Evolutionary conservation across 805 yeast genomes (phyloP), one percentile per base, ranked within the genome.

Genomic region (Jamesozyma piceae): DNA sequence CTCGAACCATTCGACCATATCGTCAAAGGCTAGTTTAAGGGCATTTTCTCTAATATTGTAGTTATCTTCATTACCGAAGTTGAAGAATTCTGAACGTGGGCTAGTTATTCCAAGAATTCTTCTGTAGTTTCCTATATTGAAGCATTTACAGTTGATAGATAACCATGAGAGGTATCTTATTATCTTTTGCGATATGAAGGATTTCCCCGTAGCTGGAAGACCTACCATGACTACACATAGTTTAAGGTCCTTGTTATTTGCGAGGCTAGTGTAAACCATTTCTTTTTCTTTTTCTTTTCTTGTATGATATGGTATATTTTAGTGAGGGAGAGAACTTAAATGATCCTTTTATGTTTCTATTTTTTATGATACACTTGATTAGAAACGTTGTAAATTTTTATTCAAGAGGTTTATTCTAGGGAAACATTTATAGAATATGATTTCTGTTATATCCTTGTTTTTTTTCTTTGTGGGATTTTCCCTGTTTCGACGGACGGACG

Each of bases 81-180:
- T 81, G 55, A 86, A 87, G 55, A 88, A 86, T 17, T 78, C 83
- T 2, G 95, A 89, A n/a, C 73, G 37, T 4, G 88, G 63, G 18
- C 49, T 50, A 4, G 53, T 43, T 18, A 77, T 73, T 29, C 75
- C 75, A 9, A 68, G 68, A 47, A 75, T 67, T 37, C 96, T 75
- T 49, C 97, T 74, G 61, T 86, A 89, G 31, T 72, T 72, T 11
- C 97, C 95, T 17, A 90, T 95, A 57, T 87, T 88, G 67, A 92
- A 92, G 44, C 88, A 82, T 58, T 80, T 80, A 22, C 95, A 85
- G 46, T 76, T 77, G 43, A 92, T 83, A 2, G 95, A 82, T 32
- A 90, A 72, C 98, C 98, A 92, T 28, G 88, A 78, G 42, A 92
- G 71, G 58, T 90, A 92, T 37, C 97, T 74, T 27, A 90, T 95